Base-by-base conservation (phyloP, 2,329 filamentous ascomycete species). In the Aciculosporium take region DNA sequence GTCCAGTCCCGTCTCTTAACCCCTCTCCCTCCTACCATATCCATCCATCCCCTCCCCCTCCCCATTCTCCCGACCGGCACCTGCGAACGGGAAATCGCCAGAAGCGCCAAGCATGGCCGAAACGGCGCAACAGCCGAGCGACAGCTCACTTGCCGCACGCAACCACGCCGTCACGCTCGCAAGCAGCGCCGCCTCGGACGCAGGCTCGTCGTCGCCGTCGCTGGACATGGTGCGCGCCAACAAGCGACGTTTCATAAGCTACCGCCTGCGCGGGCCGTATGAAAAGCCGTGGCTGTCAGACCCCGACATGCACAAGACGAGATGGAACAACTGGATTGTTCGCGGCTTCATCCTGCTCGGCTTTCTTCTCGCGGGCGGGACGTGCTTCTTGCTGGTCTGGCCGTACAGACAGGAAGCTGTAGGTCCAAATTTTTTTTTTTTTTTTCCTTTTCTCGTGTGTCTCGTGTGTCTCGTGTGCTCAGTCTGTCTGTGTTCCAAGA, bases 271-370 rank as follows among this genome's bases (percentile, higher is more conserved):
- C 27, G 48, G 48, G 12, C 52, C 54, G 12, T 61, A 62, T 46
- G 57, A 61, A 39, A 63, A 63, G 49, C 60, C 62, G 36, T 65
- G 61, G 61, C 53, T 64, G 2, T 43, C 48, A 5, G 56, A 60
- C 33, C 53, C 55, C 15, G 53, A 49, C 25, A 49, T 58, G 47
- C 55, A 50, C 37, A 56, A 54, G 48, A 60, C 52, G 28, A 49
- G 52, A 25, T 57, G 54, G 53, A 59, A 65, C 53, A 56, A 56
- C 44, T 46, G 59, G 46, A 57, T 63, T 41, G 50, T 63, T 28
- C 49, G 52, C 35, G 43, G 35, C 36, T 55, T 58, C 41, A 44
- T 60, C 9, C 8, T 56, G 17, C 40, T 64, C 25, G 62, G 64
- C 3, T 46, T 64, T 21, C 49, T 47, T 12, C 50, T 56, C 18